Conservation (phyloP, 164 flowering plant species). For the Nymphaea colorata region DNA sequence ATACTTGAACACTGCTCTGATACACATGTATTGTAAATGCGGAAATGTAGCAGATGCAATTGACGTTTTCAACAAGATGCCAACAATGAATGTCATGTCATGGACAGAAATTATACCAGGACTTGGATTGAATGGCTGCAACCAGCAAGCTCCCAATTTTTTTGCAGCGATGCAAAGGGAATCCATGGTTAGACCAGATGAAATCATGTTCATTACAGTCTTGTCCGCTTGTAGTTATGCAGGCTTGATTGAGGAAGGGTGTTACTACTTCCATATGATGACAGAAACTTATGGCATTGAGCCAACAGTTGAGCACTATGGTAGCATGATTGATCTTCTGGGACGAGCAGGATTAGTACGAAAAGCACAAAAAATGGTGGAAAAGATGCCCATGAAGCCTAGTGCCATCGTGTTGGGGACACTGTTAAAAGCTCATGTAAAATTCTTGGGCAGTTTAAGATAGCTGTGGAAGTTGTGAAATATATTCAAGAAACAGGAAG, state of each 20-base stretch:
- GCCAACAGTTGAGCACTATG: conserved; percentile 7
- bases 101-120: conserved; percentile 10
- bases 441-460: not conserved
- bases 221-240: conserved; percentile 10
- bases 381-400: too few species aligned
- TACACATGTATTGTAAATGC: conserved; percentile 10
- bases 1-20: conserved; percentile 4
- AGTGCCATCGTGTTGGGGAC: not conserved
- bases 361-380: too few species aligned
- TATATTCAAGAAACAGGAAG: conserved; percentile 25
- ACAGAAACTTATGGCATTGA: conserved; percentile 4
- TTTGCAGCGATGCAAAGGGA: conserved; percentile 6
- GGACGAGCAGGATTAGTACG: conserved; percentile 9
- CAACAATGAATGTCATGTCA: conserved; percentile 6
- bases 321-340: conserved; percentile 9
- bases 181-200: conserved; percentile 8
- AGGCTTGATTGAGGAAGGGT: conserved; percentile 9
- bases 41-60: conserved; percentile 8
- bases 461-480: conserved; percentile 14
- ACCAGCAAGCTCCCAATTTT: conserved; percentile 3
- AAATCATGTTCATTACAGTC: conserved; percentile 8
- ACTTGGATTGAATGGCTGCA: conserved; percentile 8
- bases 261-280: conserved; percentile 9
- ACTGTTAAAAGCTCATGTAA: not conserved
- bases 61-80: conserved; percentile 3